Evolutionary conservation across 345 rosid species (phyloP), one percentile per base, ranked within the genome.

Genomic region (Gossypium rotundifolium): DNA sequence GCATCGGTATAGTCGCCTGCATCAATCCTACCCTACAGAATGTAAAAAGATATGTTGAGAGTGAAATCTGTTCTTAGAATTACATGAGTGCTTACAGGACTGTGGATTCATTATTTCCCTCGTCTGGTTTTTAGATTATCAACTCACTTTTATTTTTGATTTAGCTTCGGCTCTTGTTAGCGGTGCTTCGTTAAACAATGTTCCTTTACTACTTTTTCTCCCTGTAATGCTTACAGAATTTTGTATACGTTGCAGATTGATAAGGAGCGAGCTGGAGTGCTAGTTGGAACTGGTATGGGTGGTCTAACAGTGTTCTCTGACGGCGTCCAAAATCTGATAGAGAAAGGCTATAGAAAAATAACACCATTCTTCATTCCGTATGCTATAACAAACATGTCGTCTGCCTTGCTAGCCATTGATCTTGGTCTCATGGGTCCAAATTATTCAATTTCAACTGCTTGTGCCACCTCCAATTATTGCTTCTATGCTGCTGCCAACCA

Each of bases 341-440:
- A 96, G 87, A 93, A 83, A 77, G 98, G 99, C 75, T 85, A 90
- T 65, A 80, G 96, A 84, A 93, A 93, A 81, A 93, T 96, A 52
- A 87, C 92, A 72, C 99, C 98, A 17, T 96, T 96, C 79, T 89
- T 96, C 75, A 91, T 96, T 81, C 99, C 99, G n/a, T 96, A 90
- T 85, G 89, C 98, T 23, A 93, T 96, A 49, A 96, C 99, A 61
- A 96, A 96, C 83, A 96, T 96, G 99, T 96, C 89, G 18, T 93
- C 99, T 72, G 99, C 99, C 44, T 85, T 96, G 78, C 85, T 96
- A 79, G 97, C 84, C 4, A 96, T 96, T 79, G 99, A 93, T 33
- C 86, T 93, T 79, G 99, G 99, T 62, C 89, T 96, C 72, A 96
- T 91, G 98, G 99, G 99, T 72, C 99, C 99, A n/a, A 96, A 93